Evolutionary conservation across 1,284 basidiomycete genomes (phyloP).

Genomic region (Stygiomarasmius scandens): DNA sequence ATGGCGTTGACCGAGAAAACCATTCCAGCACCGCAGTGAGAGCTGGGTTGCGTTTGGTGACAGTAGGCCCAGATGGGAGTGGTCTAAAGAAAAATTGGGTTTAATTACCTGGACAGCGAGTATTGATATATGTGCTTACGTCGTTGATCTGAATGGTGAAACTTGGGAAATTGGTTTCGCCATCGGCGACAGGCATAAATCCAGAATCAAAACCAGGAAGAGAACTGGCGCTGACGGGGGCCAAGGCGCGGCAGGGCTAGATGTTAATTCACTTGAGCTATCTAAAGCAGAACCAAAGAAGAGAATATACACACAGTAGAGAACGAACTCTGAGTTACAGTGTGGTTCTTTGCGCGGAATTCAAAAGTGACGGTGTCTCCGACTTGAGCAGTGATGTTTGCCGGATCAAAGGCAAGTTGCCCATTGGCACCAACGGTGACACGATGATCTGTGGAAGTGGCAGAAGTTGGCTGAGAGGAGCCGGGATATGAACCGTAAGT

Average conservation of each 20-base stretch:
- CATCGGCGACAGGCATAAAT: slow-evolving; percentile 53
- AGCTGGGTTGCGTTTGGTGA: slow-evolving; percentile 39
- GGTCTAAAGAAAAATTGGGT: slow-evolving; percentile 29
- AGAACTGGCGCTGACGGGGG: slow-evolving; percentile 42
- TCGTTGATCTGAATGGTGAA: slow-evolving; percentile 60
- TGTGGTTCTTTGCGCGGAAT: slow-evolving; percentile 55
- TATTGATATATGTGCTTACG: slow-evolving; percentile 30
- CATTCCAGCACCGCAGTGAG: slow-evolving; percentile 62
- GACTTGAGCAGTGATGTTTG: slow-evolving; percentile 55
- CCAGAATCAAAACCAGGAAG: slow-evolving; percentile 64
- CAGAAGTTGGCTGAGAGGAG: slow-evolving; percentile 33
- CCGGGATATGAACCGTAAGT: slow-evolving; percentile 35
- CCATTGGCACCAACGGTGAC: slow-evolving; percentile 53
- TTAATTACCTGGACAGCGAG: neutral
- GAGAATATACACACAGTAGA: slow-evolving; percentile 51
- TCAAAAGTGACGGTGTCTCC: slow-evolving; percentile 67
- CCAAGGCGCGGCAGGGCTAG: slow-evolving; percentile 11
- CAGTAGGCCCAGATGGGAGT: slow-evolving; percentile 54
- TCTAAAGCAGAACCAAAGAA: too few species aligned
- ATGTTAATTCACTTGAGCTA: too few species aligned
- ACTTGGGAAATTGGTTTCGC: slow-evolving; percentile 51
- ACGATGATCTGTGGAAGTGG: slow-evolving; percentile 42
- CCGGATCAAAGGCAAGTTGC: slow-evolving; percentile 50
- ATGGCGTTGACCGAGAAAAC: slow-evolving; percentile 66
- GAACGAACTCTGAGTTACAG: slow-evolving; percentile 62